phyloP scores from a whole-genome alignment of 2,329 filamentous ascomycete genomes.

The Aspergillus ibericus region DNA sequence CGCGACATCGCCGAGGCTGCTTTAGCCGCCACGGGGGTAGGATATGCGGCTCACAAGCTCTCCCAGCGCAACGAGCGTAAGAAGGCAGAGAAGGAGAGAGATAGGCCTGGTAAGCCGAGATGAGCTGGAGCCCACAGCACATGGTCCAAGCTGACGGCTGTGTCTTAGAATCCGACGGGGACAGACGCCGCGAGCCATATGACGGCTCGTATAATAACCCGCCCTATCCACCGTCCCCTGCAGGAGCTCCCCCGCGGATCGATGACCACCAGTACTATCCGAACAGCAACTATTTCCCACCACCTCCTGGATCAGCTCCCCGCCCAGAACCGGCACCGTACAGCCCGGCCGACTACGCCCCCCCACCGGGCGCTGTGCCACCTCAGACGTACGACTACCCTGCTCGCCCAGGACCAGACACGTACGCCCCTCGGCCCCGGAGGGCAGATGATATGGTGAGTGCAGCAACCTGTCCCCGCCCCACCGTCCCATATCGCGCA shows the following conservation, averaged over 20 bases:
- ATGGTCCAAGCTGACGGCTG: conserved; percentile 6
- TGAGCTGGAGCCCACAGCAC: neutral
- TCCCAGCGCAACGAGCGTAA: conserved; percentile 58
- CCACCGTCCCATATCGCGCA: conserved; percentile 38
- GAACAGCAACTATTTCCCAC: conserved; percentile 43
- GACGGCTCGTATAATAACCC: conserved; percentile 43
- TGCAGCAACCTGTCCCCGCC: conserved; percentile 37
- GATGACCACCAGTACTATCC: conserved; percentile 43
- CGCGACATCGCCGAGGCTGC: conserved; percentile 54
- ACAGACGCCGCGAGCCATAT: conserved; percentile 37
- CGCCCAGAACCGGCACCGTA: conserved; percentile 32
- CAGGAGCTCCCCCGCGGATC: conserved; percentile 29
- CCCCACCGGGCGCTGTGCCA: conserved; percentile 41
- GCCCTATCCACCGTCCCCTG: conserved; percentile 41
- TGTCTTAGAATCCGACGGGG: conserved; percentile 32
- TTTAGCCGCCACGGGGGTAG: conserved; percentile 58
- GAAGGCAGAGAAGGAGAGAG: conserved; percentile 53
- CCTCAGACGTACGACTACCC: conserved; percentile 42
- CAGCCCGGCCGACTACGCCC: conserved; percentile 44
- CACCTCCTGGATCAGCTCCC: conserved; percentile 39
- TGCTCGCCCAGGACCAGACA: conserved; percentile 35
- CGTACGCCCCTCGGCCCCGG: conserved; percentile 40
- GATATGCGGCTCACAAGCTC: conserved; percentile 58
- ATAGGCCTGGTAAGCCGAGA: conserved; percentile 44
- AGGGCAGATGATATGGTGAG: conserved; percentile 54